phyloP scores from a whole-genome alignment of 768 basidiomycete species.

The Rhizopogon rudus region DNA sequence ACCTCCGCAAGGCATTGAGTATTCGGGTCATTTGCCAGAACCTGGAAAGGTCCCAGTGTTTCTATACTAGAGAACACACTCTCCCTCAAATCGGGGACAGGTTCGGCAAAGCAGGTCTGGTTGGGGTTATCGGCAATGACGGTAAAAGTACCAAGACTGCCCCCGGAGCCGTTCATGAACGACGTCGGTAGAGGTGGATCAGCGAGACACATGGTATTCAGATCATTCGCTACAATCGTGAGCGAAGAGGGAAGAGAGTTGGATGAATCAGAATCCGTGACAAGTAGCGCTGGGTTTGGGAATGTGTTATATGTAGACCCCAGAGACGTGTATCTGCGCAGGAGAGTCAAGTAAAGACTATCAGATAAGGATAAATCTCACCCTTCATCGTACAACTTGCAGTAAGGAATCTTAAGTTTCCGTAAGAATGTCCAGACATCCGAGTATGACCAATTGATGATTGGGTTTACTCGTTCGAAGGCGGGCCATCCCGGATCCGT shows the following conservation, averaged over 20 bases:
- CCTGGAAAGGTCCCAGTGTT: conserved; percentile 7
- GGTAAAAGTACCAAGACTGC: conserved; percentile 4
- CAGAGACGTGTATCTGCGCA: conserved; percentile 86
- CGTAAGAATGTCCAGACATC: conserved; percentile 89
- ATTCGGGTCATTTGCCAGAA: conserved; percentile 7
- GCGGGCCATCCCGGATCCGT: conserved; percentile 89
- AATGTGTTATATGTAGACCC: conserved; percentile 95
- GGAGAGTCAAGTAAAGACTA: background rate
- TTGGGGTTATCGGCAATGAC: conserved; percentile 17
- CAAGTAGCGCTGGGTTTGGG: conserved; percentile 78
- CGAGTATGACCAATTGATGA: conserved; percentile 91
- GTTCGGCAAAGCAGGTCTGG: conserved; percentile 13
- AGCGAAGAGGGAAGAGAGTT: conserved; percentile 15
- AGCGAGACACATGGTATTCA: conserved; percentile 11
- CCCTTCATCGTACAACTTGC: conserved; percentile 88
- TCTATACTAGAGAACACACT: background rate
- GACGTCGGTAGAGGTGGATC: conserved; percentile 6
- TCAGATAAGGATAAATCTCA: conserved; percentile 29
- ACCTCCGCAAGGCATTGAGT: background rate
- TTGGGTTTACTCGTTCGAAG: conserved; percentile 90
- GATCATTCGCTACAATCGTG: conserved; percentile 19
- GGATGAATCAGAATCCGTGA: conserved; percentile 10
- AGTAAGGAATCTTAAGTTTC: conserved; percentile 75
- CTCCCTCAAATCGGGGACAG: background rate
- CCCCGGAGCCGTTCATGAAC: background rate